Evolutionary conservation across 176 grass and related monocot genomes (phyloP).

Genomic region (Puya raimondii): DNA sequence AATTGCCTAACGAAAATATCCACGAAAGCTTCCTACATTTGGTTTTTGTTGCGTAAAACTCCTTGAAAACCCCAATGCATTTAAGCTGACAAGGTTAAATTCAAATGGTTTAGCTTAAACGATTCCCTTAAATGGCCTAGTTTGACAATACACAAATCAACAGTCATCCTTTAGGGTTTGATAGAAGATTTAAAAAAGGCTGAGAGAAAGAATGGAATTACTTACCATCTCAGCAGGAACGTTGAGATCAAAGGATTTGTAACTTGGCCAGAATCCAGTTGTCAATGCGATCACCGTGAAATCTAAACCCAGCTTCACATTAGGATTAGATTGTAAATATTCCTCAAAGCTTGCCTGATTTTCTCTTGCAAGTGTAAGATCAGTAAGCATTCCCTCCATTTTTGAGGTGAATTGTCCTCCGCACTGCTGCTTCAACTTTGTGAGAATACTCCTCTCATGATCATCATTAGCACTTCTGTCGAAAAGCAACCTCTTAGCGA

Average conservation of each 20-base stretch:
- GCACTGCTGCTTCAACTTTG: conserved; percentile 93
- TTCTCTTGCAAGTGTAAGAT: conserved; percentile 73
- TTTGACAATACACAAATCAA: background rate
- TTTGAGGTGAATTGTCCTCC: conserved; percentile 94
- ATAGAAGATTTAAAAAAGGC: background rate
- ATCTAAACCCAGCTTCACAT: conserved; percentile 67
- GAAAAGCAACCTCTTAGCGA: conserved; percentile 88
- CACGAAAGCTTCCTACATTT: conserved; percentile 93
- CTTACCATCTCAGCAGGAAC: conserved; percentile 95
- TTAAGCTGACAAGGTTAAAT: conserved; percentile 49
- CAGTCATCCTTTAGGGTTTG: background rate
- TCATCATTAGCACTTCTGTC: conserved; percentile 98
- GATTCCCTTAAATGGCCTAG: background rate
- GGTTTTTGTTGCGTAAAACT: conserved; percentile 86
- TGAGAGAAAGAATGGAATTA: background rate
- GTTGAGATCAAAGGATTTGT: conserved; percentile 95
- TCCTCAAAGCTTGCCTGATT: conserved; percentile 80
- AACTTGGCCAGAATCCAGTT: conserved; percentile 98
- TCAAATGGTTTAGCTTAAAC: background rate
- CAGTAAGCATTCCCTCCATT: conserved; percentile 95
- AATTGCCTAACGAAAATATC: conserved; percentile 95
- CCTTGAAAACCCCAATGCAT: conserved; percentile 87
- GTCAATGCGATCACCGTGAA: conserved; percentile 80
- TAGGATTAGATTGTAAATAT: conserved; percentile 34
- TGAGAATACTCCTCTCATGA: conserved; percentile 92